phyloP scores from a whole-genome alignment of 2,329 filamentous ascomycete genomes.

The Aureobasidium vineae region DNA sequence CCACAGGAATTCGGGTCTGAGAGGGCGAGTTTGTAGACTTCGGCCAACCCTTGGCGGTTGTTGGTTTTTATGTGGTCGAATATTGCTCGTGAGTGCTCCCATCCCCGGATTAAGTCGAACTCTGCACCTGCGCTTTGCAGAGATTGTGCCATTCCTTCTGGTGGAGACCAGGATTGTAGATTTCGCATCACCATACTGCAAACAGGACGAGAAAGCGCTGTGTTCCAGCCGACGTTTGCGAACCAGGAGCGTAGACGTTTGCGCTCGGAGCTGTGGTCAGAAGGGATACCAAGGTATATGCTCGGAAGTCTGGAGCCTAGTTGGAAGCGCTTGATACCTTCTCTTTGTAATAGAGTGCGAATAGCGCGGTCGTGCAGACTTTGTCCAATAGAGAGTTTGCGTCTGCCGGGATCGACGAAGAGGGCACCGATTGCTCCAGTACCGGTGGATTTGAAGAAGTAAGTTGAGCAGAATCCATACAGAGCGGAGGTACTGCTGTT shows the following conservation, averaged over 20 bases:
- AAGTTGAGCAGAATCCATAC: constrained; percentile 90
- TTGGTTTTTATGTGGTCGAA: constrained; percentile 71
- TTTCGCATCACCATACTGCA: constrained; percentile 73
- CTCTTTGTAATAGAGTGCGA: constrained; percentile 67
- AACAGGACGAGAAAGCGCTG: constrained; percentile 59
- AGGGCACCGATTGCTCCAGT: constrained; percentile 78
- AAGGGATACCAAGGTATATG: constrained; percentile 83
- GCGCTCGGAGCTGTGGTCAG: constrained; percentile 59
- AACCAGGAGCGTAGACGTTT: constrained; percentile 75
- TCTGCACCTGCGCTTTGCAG: constrained; percentile 70
- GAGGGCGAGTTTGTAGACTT: constrained; percentile 75
- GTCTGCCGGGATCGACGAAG: constrained; percentile 83
- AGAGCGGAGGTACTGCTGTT: constrained; percentile 90
- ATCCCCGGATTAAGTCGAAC: constrained; percentile 80
- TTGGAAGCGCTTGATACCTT: constrained; percentile 74
- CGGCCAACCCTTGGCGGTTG: constrained; percentile 72
- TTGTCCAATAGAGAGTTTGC: constrained; percentile 77
- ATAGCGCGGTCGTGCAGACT: constrained; percentile 85
- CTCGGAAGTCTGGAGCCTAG: constrained; percentile 77
- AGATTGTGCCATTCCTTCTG: constrained; percentile 71
- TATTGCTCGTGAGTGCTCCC: constrained; percentile 71
- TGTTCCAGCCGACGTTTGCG: constrained; percentile 81
- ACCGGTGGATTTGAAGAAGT: constrained; percentile 67
- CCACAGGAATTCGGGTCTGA: constrained; percentile 70
- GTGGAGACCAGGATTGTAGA: constrained; percentile 69